Evolutionary conservation across 2,329 filamentous ascomycete genomes (phyloP).

Genomic region (Neopestalotiopsis clavispora): DNA sequence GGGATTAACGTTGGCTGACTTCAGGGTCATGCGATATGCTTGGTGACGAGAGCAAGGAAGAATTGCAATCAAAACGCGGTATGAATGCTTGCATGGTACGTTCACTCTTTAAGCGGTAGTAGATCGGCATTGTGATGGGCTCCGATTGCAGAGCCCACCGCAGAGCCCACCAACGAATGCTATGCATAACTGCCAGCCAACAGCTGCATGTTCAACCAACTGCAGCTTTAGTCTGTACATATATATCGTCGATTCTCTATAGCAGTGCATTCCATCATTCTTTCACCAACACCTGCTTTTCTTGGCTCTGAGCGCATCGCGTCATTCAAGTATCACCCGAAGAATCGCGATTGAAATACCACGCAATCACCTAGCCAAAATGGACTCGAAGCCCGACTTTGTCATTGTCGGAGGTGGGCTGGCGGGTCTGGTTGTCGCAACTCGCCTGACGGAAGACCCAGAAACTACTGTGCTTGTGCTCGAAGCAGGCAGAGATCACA

Average conservation of each 20-base stretch:
- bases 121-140: too few species aligned
- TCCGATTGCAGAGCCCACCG: too few species aligned
- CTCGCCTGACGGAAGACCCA: conserved; percentile 4
- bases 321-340: not conserved
- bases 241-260: not conserved
- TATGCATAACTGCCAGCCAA: not conserved
- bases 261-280: not conserved
- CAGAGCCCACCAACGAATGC: too few species aligned
- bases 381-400: not conserved
- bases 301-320: not conserved
- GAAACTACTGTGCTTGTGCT: conserved; percentile 46
- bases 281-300: not conserved
- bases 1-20: too few species aligned
- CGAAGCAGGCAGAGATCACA: conserved; percentile 41
- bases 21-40: too few species aligned
- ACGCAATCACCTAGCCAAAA: not conserved
- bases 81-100: too few species aligned
- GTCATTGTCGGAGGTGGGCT: conserved; percentile 3
- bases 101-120: too few species aligned
- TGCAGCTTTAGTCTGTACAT: not conserved
- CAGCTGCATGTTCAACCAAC: not conserved
- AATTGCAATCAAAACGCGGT: too few species aligned
- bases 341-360: not conserved
- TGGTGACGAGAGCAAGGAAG: too few species aligned
- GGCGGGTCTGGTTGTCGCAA: not conserved